Evolutionary conservation across 1,284 basidiomycete genomes (phyloP).

Genomic region (Moniliophthora roreri): DNA sequence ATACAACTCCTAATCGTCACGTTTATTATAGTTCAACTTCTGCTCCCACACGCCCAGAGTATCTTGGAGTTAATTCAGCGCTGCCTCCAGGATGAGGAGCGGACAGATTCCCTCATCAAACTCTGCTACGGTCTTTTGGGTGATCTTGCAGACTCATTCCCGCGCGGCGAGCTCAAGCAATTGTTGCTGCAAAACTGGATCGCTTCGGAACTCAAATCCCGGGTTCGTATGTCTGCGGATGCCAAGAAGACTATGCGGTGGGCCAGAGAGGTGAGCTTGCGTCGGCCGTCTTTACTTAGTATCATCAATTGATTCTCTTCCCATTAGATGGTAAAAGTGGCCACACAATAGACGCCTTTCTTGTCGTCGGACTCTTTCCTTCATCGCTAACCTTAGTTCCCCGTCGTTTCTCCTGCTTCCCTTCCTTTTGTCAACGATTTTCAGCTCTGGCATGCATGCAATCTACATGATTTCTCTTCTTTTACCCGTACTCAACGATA

Average conservation of each 20-base stretch:
- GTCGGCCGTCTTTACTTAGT: neutral
- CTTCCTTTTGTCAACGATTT: constrained; percentile 17
- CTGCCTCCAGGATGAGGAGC: constrained; percentile 82
- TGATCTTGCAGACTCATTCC: constrained; percentile 89
- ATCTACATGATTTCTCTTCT: constrained; percentile 37
- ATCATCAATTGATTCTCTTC: constrained; percentile 5
- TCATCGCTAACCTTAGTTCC: constrained; percentile 15
- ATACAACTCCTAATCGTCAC: neutral
- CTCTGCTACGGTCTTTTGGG: constrained; percentile 86
- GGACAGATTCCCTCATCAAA: constrained; percentile 78
- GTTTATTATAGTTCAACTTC: constrained; percentile 52
- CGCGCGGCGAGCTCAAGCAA: constrained; percentile 79
- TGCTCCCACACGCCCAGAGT: constrained; percentile 74
- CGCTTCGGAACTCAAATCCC: constrained; percentile 71
- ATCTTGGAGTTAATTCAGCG: constrained; percentile 86
- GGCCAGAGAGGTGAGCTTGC: constrained; percentile 75
- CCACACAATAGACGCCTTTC: constrained; percentile 54
- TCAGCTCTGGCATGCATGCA: constrained; percentile 37
- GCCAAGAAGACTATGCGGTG: constrained; percentile 81
- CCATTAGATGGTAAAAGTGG: constrained; percentile 65
- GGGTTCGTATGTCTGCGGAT: constrained; percentile 64
- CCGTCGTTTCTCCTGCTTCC: constrained; percentile 21
- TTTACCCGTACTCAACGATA: constrained; percentile 27
- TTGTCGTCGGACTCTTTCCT: constrained; percentile 6
- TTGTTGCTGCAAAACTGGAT: constrained; percentile 84